Evolutionary conservation across 176 grass and related monocot genomes (phyloP).

Genomic region (Tillandsia fasciculata): DNA sequence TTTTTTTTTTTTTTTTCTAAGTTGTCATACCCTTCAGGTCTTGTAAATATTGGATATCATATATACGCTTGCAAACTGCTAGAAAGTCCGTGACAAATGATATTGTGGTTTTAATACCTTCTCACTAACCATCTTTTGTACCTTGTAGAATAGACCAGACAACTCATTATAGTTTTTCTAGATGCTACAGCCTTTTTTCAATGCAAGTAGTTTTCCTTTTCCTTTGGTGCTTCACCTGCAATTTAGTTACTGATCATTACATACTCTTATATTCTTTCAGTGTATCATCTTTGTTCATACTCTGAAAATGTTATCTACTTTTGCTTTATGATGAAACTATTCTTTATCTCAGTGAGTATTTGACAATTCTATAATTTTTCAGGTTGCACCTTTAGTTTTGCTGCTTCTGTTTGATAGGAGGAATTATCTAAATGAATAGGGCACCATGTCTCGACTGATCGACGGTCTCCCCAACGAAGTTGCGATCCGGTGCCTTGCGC

Average conservation of each 20-base stretch:
- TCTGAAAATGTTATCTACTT: neutral
- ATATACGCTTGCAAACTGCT: too few species aligned
- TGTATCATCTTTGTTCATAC: neutral
- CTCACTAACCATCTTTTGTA: too few species aligned
- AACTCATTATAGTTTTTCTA: too few species aligned
- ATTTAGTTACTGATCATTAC: neutral
- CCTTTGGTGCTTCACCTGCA: too few species aligned
- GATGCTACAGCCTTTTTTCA: too few species aligned
- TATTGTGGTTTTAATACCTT: too few species aligned
- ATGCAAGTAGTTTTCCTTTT: too few species aligned
- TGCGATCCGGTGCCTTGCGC: slow-evolving; percentile 73
- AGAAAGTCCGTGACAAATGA: too few species aligned
- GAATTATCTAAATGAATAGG: neutral
- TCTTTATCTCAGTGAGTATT: neutral
- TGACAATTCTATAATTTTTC: neutral
- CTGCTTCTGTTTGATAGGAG: neutral
- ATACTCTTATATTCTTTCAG: neutral
- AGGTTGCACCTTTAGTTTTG: neutral
- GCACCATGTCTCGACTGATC: slow-evolving; percentile 46
- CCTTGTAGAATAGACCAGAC: too few species aligned
- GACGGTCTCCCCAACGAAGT: slow-evolving; percentile 94
- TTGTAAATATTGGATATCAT: too few species aligned
- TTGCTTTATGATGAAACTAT: neutral
- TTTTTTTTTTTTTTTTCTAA: too few species aligned
- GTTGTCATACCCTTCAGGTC: too few species aligned